These are phyloP conservation scores for Tilletia setariae DNA, from an alignment of 1,284 basidiomycete genomes.

Conservation along the genomic window DNA sequence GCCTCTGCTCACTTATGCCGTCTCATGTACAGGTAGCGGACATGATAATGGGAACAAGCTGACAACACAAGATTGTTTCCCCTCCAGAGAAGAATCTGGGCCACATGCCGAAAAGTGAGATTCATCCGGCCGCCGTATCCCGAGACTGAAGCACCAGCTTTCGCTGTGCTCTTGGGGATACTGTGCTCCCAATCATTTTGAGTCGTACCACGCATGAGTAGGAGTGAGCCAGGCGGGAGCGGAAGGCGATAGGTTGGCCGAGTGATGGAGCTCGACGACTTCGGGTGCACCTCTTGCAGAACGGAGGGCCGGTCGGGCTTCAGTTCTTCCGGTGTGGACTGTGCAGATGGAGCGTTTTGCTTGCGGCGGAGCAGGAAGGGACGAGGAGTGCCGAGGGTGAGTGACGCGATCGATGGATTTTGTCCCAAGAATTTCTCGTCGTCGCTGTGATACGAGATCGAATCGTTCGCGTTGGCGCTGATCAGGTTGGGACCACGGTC, in stretches of 20 bases:
- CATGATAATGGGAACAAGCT: too few relatives aligned
- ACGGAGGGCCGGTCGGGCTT: conserved; percentile 19
- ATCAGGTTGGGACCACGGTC: not conserved
- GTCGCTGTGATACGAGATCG: conserved; percentile 56
- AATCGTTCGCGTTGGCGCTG: conserved; percentile 48
- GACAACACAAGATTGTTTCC: too few relatives aligned
- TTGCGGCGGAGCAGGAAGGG: conserved; percentile 55
- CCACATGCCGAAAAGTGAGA: conserved; percentile 56
- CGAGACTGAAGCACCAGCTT: not conserved
- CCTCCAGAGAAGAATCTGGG: too few relatives aligned
- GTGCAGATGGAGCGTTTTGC: conserved; percentile 23
- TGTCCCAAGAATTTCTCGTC: conserved; percentile 55
- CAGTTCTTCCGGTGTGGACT: not conserved
- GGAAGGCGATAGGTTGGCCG: conserved; percentile 48
- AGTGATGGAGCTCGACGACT: not conserved
- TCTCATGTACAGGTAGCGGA: too few relatives aligned
- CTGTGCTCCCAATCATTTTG: conserved; percentile 56
- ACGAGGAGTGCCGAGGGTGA: conserved; percentile 52
- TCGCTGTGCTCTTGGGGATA: conserved; percentile 52
- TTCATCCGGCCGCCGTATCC: conserved; percentile 52
- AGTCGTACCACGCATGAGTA: conserved; percentile 56
- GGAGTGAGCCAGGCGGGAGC: conserved; percentile 53
- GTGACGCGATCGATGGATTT: conserved; percentile 54
- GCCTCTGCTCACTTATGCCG: too few relatives aligned
- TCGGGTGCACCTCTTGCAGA: not conserved